A percentile compares a stretch with the other conserved stretches of the same genome.
phyloP scores from a whole-genome alignment of 2,329 filamentous ascomycete genomes.

The Cercospora nicotianae region DNA sequence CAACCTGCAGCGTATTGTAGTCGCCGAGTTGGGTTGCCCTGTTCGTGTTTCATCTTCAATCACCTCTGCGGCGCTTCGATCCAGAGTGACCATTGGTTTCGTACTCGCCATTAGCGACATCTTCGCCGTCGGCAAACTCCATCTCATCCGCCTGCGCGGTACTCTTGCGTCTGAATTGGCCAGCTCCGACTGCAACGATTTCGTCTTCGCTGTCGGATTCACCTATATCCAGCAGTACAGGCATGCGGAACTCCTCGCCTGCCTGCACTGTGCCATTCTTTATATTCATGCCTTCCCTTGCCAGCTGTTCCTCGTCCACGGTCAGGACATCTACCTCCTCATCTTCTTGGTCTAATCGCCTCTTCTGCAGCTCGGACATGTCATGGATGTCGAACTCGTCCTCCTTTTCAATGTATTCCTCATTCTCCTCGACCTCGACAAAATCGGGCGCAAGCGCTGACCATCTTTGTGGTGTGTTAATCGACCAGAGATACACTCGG shows the following conservation, averaged over 20 bases:
- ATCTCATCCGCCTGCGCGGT: slow-evolving; percentile 49
- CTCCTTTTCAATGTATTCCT: slow-evolving; percentile 91
- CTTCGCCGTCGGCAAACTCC: slow-evolving; percentile 40
- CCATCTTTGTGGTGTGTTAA: slow-evolving; percentile 94
- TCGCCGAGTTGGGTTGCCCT: neutral
- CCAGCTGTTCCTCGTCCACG: slow-evolving; percentile 59
- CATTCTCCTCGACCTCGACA: slow-evolving; percentile 95
- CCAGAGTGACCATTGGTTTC: slow-evolving; percentile 28
- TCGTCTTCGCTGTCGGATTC: slow-evolving; percentile 97
- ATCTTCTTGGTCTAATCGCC: slow-evolving; percentile 85
- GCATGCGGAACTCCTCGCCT: slow-evolving; percentile 72
- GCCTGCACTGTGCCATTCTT: slow-evolving; percentile 57
- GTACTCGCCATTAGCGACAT: slow-evolving; percentile 24
- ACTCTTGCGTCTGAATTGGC: slow-evolving; percentile 85
- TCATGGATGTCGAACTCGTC: slow-evolving; percentile 98
- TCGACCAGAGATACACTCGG: slow-evolving; percentile 93
- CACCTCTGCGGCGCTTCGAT: slow-evolving; percentile 28
- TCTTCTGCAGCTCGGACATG: slow-evolving; percentile 88
- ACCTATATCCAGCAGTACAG: slow-evolving; percentile 86
- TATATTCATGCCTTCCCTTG: slow-evolving; percentile 34
- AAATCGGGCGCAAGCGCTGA: slow-evolving; percentile 96
- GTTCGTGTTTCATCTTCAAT: slow-evolving; percentile 15
- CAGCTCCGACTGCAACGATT: slow-evolving; percentile 64
- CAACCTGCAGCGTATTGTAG: neutral
- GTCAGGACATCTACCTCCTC: slow-evolving; percentile 90